A percentile compares a stretch with the other conserved stretches of the same genome.
Evolutionary conservation across 2,329 filamentous ascomycete species (phyloP).

Genomic region (Sarocladium strictum): DNA sequence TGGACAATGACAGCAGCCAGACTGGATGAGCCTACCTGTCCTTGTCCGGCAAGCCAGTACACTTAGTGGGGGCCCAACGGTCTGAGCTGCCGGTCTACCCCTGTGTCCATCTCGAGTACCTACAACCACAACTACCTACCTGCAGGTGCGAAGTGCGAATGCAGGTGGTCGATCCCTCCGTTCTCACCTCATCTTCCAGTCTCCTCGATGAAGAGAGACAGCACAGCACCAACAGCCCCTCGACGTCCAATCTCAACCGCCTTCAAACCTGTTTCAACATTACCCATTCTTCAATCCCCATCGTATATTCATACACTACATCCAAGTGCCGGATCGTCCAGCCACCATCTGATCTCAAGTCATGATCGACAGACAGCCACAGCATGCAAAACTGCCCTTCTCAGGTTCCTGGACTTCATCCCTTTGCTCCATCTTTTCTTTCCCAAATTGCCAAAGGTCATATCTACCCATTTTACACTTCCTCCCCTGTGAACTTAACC

Average conservation of each 20-base stretch:
- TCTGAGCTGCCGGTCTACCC: too few species aligned
- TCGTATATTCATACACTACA: not conserved
- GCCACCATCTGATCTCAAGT: not conserved
- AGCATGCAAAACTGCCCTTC: not conserved
- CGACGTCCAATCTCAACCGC: not conserved
- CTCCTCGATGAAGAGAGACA: too few species aligned
- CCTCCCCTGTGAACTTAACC: not conserved
- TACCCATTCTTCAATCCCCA: not conserved
- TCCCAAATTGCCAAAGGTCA: too few species aligned
- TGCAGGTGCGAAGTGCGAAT: too few species aligned
- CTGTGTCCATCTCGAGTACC: too few species aligned
- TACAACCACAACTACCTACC: too few species aligned
- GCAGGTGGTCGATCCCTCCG: too few species aligned
- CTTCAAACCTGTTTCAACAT: not conserved
- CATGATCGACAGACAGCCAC: not conserved
- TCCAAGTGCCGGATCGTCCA: not conserved
- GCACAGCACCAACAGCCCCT: too few species aligned
- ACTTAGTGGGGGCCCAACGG: too few species aligned
- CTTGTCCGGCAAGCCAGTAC: not conserved
- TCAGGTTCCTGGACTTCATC: too few species aligned
- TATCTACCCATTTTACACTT: not conserved
- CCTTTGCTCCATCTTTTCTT: not conserved
- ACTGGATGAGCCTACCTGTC: not conserved
- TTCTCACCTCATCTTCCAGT: too few species aligned
- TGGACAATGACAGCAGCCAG: not conserved